Conservation (phyloP, 2,329 filamentous ascomycete genomes). For the Alternaria gaisen region DNA sequence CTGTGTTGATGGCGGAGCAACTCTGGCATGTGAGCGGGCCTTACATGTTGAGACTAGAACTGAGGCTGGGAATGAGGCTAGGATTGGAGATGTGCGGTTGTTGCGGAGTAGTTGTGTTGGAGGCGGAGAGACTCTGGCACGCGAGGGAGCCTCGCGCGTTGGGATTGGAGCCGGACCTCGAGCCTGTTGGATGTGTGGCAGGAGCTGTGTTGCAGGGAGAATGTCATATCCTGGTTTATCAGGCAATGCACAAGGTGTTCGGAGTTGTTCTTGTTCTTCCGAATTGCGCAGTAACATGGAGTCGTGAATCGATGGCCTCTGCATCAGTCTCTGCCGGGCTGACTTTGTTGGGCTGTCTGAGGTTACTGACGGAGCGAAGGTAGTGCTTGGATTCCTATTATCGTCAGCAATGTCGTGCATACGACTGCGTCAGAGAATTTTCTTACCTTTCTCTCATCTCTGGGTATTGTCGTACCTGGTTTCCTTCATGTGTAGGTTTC, state of each 20-base stretch:
- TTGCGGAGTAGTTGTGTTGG: conserved; percentile 11
- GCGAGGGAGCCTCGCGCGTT: neutral
- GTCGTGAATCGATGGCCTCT: conserved; percentile 30
- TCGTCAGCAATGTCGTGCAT: conserved; percentile 8
- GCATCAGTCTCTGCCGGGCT: conserved; percentile 29
- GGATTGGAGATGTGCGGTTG: neutral
- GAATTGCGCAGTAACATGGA: conserved; percentile 16
- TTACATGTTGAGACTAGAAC: neutral
- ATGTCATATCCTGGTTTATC: neutral
- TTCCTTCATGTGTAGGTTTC: neutral
- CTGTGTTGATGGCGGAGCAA: conserved; percentile 8
- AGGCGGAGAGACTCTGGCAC: neutral
- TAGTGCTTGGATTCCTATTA: conserved; percentile 1
- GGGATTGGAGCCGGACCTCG: neutral
- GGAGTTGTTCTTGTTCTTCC: neutral
- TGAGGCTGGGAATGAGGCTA: neutral
- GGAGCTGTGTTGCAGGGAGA: conserved; percentile 10
- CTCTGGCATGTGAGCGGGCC: neutral
- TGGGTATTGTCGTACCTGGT: conserved; percentile 16
- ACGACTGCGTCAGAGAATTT: neutral
- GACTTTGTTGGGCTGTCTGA: conserved; percentile 19
- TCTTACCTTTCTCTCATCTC: conserved; percentile 8
- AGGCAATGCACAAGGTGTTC: neutral
- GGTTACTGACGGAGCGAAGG: conserved; percentile 4
- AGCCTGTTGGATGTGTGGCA: neutral